These are phyloP conservation scores for Corymbia citriodora DNA, from an alignment of 441 rosid genomes.

Conservation along the genomic window DNA sequence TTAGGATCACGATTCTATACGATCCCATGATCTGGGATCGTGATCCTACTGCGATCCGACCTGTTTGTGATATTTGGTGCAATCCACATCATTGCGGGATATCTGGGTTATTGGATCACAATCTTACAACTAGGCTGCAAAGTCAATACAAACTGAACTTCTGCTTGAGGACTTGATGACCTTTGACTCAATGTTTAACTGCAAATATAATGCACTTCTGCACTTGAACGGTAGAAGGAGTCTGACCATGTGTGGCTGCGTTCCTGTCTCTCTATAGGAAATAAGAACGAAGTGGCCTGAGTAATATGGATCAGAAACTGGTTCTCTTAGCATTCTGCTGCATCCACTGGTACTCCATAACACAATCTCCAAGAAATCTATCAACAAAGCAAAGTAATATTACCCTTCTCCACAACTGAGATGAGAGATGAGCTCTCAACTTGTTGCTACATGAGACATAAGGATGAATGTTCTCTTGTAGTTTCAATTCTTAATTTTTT, in stretches of 20 bases:
- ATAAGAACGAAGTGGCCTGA: not conserved
- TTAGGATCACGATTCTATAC: not conserved
- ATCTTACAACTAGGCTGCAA: not conserved
- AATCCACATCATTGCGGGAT: not conserved
- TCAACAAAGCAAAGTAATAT: not conserved
- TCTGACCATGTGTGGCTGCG: not conserved
- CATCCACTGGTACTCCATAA: not conserved
- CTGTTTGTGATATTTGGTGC: not conserved
- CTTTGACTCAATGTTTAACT: not conserved
- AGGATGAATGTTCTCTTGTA: not conserved
- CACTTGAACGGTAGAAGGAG: not conserved
- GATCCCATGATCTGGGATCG: not conserved
- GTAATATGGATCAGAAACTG: not conserved
- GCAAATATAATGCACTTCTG: not conserved
- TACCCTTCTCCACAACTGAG: not conserved
- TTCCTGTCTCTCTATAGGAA: not conserved
- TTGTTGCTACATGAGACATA: not conserved
- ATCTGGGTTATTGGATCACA: not conserved
- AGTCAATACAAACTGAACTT: not conserved
- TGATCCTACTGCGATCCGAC: not conserved
- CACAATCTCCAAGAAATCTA: not conserved
- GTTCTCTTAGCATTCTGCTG: not conserved
- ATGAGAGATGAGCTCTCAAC: not conserved
- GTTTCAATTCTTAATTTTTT: not conserved
- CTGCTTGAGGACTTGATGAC: not conserved